Evolutionary conservation across 768 basidiomycete species (phyloP).

Genomic region (Guyanaporus albipodus): DNA sequence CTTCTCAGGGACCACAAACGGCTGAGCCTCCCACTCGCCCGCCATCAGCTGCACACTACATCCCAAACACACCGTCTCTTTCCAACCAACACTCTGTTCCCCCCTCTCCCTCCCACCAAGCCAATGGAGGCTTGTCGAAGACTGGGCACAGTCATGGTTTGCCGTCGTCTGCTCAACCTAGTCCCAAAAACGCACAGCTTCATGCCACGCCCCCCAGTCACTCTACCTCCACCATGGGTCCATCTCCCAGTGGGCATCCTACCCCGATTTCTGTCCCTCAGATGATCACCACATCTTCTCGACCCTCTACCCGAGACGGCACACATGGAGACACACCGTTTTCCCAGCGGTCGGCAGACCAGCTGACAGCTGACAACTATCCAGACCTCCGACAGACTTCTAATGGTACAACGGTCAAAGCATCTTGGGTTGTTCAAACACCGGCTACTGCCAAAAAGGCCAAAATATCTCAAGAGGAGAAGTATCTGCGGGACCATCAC

Average conservation of each 20-base stretch:
- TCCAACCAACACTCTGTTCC: constrained; percentile 18
- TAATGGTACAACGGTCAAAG: constrained; percentile 22
- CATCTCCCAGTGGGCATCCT: constrained; percentile 15
- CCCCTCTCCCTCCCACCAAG: constrained; percentile 17
- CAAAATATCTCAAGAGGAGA: constrained; percentile 26
- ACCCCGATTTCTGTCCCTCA: constrained; percentile 24
- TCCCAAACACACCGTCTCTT: constrained; percentile 1
- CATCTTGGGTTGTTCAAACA: constrained; percentile 33
- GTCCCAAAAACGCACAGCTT: constrained; percentile 21
- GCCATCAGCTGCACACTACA: constrained; percentile 18
- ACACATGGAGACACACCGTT: constrained; percentile 5
- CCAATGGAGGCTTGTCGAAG: constrained; percentile 14
- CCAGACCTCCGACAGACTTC: constrained; percentile 15
- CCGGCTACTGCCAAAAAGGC: constrained; percentile 18
- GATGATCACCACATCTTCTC: constrained; percentile 20
- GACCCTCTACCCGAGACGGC: constrained; percentile 25
- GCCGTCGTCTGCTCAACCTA: constrained; percentile 21
- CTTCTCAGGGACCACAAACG: constrained; percentile 24
- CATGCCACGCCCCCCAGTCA: constrained; percentile 11
- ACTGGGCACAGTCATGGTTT: constrained; percentile 7
- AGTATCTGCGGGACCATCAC: constrained; percentile 24
- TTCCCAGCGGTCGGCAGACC: constrained; percentile 14
- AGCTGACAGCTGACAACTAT: constrained; percentile 4
- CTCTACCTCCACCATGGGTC: constrained; percentile 15
- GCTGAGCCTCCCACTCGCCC: constrained; percentile 26